Base-by-base conservation (phyloP, 345 rosid species). In the Clausena lansium region DNA sequence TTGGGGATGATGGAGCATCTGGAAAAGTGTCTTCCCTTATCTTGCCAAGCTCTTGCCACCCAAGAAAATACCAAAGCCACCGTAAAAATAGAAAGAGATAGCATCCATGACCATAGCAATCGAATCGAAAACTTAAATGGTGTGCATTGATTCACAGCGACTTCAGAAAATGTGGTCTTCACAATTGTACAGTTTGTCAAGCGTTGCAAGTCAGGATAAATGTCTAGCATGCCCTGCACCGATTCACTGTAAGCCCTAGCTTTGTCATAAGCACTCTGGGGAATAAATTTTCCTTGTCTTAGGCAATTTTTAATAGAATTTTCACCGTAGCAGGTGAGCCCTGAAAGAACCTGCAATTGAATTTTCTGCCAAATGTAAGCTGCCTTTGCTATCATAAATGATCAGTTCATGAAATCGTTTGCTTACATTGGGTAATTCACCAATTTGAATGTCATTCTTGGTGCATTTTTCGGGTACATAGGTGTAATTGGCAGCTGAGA, bases 101-200 rank as follows among this genome's bases (percentile, higher is more conserved):
- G 83, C 87, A 89, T 83, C 17, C 88, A 89, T 7, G 75, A 81
- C 98, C 98, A 91, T 25, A 88, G 83, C 27, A 79, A 17, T 62
- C 47, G 71, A 22, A 79, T 75, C 4, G 93, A 85, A 67, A 27
- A 69, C 79, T 35, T 80, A 11, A 87, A 73, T 4, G 93, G 82
- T 75, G 71, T 81, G 86, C 96, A 91, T 11, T 89, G 90, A 54
- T 82, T 84, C 60, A 67, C 36, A 58, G 80, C 79, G 14, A 87
- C 67, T 36, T 80, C 86, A 2, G 89, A 76, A 27, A 90, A 74
- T 68, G 87, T 76, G 66, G 38, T 75, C 80, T 89, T 90, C 72
- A 89, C 80, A 47, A 74, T 76, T 28, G 67, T 84, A 73, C 96
- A 90, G 39, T 83, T 77, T 11, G 89, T 79, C 76, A 91, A 77